A percentile compares a stretch with the other conserved stretches of the same genome.
Conservation (phyloP, 2,329 filamentous ascomycete species). For the Arthrobotrys iridis region DNA sequence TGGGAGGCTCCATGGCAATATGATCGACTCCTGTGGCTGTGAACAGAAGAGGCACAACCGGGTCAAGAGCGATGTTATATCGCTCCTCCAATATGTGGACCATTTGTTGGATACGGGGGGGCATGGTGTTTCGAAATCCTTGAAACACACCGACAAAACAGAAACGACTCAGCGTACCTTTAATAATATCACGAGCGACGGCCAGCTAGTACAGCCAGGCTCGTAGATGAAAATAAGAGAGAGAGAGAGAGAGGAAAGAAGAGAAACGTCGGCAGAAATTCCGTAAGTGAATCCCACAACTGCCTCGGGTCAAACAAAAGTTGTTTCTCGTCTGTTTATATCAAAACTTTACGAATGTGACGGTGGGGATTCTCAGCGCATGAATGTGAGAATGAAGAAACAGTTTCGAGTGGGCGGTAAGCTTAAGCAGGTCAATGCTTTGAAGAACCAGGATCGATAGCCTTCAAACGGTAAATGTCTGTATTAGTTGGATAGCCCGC, state of each 20-base stretch:
- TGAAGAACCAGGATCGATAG: conserved; percentile 17
- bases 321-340: conserved; percentile 25
- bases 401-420: conserved; percentile 45
- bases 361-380: conserved; percentile 25
- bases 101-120: conserved; percentile 11
- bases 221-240: neutral
- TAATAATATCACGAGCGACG: neutral
- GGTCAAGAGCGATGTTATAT: conserved; percentile 14
- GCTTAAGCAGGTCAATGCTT: conserved; percentile 45
- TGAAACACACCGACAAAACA: conserved; percentile 39
- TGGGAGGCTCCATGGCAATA: neutral
- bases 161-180: conserved; percentile 29
- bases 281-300: neutral
- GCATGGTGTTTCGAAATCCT: conserved; percentile 35
- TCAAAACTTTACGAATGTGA: neutral
- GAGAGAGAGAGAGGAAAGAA: neutral
- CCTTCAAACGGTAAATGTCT: conserved; percentile 43
- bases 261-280: neutral
- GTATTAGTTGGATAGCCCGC: conserved; percentile 35
- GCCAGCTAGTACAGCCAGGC: neutral
- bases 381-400: conserved; percentile 40
- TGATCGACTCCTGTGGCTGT: conserved; percentile 32
- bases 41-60: neutral
- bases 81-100: conserved; percentile 15
- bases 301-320: conserved; percentile 7